A percentile compares a stretch with the other conserved stretches of the same genome.
phyloP scores from a whole-genome alignment of 2,329 filamentous ascomycete species.

The Aureobasidium subglaciale region DNA sequence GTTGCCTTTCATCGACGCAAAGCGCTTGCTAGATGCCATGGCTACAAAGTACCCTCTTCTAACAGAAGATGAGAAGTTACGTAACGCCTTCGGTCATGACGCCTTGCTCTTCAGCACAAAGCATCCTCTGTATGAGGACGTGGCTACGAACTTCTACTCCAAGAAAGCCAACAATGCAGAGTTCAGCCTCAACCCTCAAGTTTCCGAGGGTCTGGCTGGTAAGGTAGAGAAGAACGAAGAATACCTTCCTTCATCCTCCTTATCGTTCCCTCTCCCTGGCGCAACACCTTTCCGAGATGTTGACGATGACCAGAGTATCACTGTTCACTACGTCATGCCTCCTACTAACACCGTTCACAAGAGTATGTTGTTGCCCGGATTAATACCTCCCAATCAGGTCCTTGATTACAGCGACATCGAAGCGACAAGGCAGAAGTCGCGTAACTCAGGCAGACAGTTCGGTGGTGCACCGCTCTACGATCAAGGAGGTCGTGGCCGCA shows the following conservation, averaged over 20 bases:
- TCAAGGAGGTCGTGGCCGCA: slow-evolving; percentile 34
- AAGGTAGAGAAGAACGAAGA: slow-evolving; percentile 72
- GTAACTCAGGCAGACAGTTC: slow-evolving; percentile 59
- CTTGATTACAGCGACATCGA: slow-evolving; percentile 73
- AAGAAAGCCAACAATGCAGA: slow-evolving; percentile 67
- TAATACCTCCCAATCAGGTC: slow-evolving; percentile 63
- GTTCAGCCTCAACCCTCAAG: slow-evolving; percentile 65
- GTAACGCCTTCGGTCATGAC: slow-evolving; percentile 75
- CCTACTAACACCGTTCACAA: slow-evolving; percentile 68
- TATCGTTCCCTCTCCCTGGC: slow-evolving; percentile 71
- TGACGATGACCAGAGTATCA: slow-evolving; percentile 80
- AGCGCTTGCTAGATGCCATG: slow-evolving; percentile 74
- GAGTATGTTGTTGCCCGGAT: slow-evolving; percentile 85
- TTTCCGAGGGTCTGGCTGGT: slow-evolving; percentile 72
- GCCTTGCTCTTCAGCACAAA: slow-evolving; percentile 77
- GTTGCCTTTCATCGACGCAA: slow-evolving; percentile 93
- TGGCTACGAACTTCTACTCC: slow-evolving; percentile 81
- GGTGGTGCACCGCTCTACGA: slow-evolving; percentile 59
- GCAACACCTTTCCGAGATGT: slow-evolving; percentile 59
- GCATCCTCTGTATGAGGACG: slow-evolving; percentile 78
- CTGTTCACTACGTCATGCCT: slow-evolving; percentile 83
- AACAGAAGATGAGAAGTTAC: slow-evolving; percentile 64
- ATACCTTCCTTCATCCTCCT: slow-evolving; percentile 75
- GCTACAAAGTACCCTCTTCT: slow-evolving; percentile 73
- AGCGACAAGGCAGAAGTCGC: slow-evolving; percentile 58